Evolutionary conservation across 225 moss, liverwort and hornwort species (phyloP).

Genomic region (Anthoceros angustus): DNA sequence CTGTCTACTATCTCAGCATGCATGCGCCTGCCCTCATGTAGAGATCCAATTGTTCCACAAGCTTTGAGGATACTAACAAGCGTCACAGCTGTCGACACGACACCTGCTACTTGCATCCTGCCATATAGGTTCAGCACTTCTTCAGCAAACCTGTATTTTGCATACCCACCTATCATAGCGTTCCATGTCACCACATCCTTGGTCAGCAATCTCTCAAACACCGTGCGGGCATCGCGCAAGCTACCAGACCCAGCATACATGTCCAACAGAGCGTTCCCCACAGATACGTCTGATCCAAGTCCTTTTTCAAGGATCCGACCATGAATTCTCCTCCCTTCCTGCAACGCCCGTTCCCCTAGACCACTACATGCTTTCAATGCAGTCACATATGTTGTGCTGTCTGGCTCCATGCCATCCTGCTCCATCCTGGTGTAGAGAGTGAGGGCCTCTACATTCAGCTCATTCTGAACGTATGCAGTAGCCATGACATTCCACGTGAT

Average conservation of each 20-base stretch:
- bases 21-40: neutral
- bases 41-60: neutral
- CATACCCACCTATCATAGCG: neutral
- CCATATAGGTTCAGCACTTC: neutral
- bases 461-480: neutral
- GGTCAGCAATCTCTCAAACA: neutral
- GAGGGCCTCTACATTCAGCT: neutral
- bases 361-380: neutral
- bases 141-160: neutral
- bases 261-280: neutral
- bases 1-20: neutral
- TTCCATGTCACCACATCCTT: neutral
- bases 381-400: neutral
- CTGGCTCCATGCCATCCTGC: neutral
- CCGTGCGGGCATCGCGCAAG: neutral
- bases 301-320: neutral
- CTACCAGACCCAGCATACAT: constrained; percentile 2
- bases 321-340: neutral
- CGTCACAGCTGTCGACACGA: neutral
- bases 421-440: neutral
- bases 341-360: neutral
- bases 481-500: neutral
- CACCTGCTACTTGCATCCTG: neutral
- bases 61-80: neutral
- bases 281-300: neutral